Evolutionary conservation across 257 asterid genomes (phyloP), one percentile per base, ranked within the genome.

Genomic region (Nicotiana tomentosiformis): DNA sequence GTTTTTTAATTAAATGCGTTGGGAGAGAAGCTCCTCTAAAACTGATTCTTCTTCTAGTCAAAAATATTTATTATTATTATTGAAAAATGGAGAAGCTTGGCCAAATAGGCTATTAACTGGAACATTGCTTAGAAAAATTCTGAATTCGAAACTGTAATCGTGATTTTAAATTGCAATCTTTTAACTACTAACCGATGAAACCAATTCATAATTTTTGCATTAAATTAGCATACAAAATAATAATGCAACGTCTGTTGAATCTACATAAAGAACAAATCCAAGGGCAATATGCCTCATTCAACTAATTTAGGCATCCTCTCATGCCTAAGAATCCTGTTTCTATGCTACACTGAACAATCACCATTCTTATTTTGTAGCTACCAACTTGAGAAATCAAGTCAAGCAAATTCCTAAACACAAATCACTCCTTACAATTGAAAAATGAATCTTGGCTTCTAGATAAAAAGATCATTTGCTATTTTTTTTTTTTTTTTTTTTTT

Each of bases 291-390:
- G 58, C 58, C 58, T 14, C 58, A 14, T 14, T 39, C 61, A 76
- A 39, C 46, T 18, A 80, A 39, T 43, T 43, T 39, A 61, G 88
- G 90, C 89, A 86, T 83, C 89, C 78, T 77, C 81, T 32, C 87
- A 82, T 86, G 89, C 89, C 90, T 53, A 66, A 85, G 83, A 83
- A 66, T 57, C 32, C 60, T 53, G 18, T 53, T 53, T 53, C 58
- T 53, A 53, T 53, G 58, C 4, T 53, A 53, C 18, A 14, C 7
- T 5, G 18, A 53, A 53, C 58, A 53, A 53, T 53, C 18, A 53
- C 3, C 51, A 53, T 14, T 53, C 58, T 53, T 53, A 14, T 53
- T 14, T 53, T 53, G 17, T 53, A 15, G 16, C 58, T 53, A 53
- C 58, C 18, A 53, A 11, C 58, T 11, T 14, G 58, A 53, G 17